phyloP scores from a whole-genome alignment of 306 rosid species.

The Luffa acutangula region DNA sequence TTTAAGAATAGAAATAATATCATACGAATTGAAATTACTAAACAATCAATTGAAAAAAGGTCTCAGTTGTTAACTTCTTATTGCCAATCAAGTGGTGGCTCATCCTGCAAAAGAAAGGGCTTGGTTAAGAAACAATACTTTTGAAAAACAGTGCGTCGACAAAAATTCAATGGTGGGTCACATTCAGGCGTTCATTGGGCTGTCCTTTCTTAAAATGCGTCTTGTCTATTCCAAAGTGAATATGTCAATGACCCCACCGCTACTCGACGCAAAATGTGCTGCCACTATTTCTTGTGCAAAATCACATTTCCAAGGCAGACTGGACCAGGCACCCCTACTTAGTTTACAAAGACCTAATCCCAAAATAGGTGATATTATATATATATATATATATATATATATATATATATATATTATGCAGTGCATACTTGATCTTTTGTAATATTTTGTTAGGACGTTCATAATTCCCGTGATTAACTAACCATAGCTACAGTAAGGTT shows the following conservation, averaged over 20 bases:
- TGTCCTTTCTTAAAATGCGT: conserved; percentile 31
- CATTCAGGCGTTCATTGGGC: conserved; percentile 22
- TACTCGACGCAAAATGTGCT: conserved; percentile 25
- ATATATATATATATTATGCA: background rate
- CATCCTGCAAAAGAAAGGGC: conserved; percentile 1
- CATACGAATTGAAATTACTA: background rate
- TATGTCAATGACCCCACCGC: conserved; percentile 17
- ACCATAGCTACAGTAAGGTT: background rate
- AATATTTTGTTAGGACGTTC: background rate
- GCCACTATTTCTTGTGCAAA: conserved; percentile 9
- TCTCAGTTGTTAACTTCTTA: background rate
- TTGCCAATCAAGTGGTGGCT: conserved; percentile 5
- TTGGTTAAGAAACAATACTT: conserved; percentile 10
- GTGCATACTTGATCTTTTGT: background rate
- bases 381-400: background rate
- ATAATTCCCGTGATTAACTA: background rate
- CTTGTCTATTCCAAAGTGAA: conserved; percentile 29
- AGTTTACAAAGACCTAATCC: background rate
- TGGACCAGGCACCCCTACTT: background rate
- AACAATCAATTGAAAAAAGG: background rate
- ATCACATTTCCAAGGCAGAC: conserved; percentile 6
- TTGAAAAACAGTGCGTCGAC: conserved; percentile 35
- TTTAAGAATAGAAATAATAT: background rate
- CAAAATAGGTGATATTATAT: background rate
- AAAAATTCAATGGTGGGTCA: conserved; percentile 74